Conservation (phyloP, 257 asterid species). For the Solanum gandarillasii region DNA sequence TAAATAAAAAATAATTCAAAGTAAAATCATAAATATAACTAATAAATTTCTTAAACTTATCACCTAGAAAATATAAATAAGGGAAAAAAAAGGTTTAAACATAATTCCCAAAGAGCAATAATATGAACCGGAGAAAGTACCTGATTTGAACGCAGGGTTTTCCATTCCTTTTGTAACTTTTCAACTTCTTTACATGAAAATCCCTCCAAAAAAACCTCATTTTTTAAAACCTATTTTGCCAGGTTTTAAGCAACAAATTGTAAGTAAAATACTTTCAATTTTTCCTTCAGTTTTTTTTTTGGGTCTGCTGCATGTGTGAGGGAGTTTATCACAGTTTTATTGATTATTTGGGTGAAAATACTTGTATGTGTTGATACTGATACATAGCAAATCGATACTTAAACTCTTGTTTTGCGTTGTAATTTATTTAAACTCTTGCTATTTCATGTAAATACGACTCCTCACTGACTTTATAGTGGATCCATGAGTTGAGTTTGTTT, state of each 20-base stretch:
- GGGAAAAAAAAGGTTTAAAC: no score
- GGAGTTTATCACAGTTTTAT: background rate
- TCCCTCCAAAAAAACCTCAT: constrained; percentile 6
- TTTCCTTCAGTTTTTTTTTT: background rate
- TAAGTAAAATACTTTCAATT: background rate
- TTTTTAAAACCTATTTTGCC: constrained; percentile 6
- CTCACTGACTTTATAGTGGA: no score
- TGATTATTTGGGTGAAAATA: background rate
- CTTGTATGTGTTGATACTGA: background rate
- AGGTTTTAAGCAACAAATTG: constrained; percentile 4
- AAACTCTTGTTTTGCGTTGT: background rate
- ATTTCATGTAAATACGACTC: no score
- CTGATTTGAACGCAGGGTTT: background rate
- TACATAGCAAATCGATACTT: background rate
- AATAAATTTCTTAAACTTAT: no score
- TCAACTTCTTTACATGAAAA: background rate
- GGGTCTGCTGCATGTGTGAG: background rate
- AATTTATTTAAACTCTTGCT: no score
- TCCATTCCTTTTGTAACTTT: background rate
- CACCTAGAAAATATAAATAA: no score
- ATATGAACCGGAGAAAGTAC: background rate
- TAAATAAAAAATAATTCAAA: no score
- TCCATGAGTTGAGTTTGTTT: no score
- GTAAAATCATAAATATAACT: no score
- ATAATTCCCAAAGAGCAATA: background rate